These are phyloP conservation scores for Monilinia laxa DNA, from an alignment of 2,329 filamentous ascomycete genomes.

Conservation along the genomic window DNA sequence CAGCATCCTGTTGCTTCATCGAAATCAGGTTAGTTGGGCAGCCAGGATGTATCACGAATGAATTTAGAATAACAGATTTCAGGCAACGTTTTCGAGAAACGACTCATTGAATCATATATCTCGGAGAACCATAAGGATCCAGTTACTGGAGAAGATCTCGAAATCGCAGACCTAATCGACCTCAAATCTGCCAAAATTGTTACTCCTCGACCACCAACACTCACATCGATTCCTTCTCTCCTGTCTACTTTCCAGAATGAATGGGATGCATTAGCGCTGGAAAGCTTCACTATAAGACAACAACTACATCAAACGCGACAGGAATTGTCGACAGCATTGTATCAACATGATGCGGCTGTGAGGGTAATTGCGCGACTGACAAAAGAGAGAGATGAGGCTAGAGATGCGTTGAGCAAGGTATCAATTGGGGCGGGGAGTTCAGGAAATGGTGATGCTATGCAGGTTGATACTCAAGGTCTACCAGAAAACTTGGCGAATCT, in stretches of 20 bases:
- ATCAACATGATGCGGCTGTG: slow-evolving; percentile 96
- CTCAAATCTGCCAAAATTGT: slow-evolving; percentile 82
- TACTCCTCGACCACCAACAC: slow-evolving; percentile 83
- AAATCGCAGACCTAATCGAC: slow-evolving; percentile 80
- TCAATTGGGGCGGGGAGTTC: slow-evolving; percentile 62
- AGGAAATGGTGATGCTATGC: slow-evolving; percentile 80
- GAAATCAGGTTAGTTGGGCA: slow-evolving; percentile 72
- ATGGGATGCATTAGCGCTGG: slow-evolving; percentile 91
- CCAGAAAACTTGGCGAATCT: slow-evolving; percentile 68
- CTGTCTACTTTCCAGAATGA: slow-evolving; percentile 96
- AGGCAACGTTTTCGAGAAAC: slow-evolving; percentile 92
- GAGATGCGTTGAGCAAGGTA: slow-evolving; percentile 83
- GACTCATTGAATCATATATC: slow-evolving; percentile 92
- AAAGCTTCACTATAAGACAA: slow-evolving; percentile 87
- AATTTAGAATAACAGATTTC: slow-evolving; percentile 30
- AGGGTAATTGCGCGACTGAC: slow-evolving; percentile 88
- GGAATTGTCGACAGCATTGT: slow-evolving; percentile 89
- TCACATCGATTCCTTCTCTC: slow-evolving; percentile 94
- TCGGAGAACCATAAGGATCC: slow-evolving; percentile 91
- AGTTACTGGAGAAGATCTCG: slow-evolving; percentile 80
- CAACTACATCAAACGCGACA: slow-evolving; percentile 87
- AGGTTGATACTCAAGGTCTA: slow-evolving; percentile 78
- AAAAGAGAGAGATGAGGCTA: slow-evolving; percentile 89
- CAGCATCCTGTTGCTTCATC: slow-evolving; percentile 92
- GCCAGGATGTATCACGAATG: slow-evolving; percentile 24